Base-by-base conservation (phyloP, 257 asterid genomes). In the Fraxinus quadrangulata region DNA sequence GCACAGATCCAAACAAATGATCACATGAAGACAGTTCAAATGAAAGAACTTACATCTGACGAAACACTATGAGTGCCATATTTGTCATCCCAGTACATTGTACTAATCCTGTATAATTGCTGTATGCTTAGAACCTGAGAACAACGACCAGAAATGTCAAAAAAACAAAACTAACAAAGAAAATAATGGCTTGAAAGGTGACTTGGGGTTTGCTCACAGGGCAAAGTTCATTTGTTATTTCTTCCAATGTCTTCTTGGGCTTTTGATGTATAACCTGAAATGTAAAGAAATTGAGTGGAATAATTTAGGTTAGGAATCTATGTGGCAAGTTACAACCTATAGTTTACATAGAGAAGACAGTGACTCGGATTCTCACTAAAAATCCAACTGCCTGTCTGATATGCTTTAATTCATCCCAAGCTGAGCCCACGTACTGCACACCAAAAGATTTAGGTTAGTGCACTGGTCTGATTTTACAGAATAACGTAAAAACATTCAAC, bases 81-180 rank as follows among this genome's bases (percentile, higher is more conserved):
- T 87, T 96, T 96, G 85, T 96, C 99, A 86, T 96, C 99, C 99
- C 99, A 96, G 88, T 96, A 96, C 99, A 96, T 96, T 67, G 98
- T 93, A 80, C 99, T 96, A 77, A 96, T 96, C 80, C 98, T 85
- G 91, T 96, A 96, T 42, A 96, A 77, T 73, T 96, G 99, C 69
- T 96, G 99, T 80, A 92, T 92, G 90, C 99, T 96, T 72, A 96
- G 93, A 80, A 92, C 99, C 99, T 96, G 86, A 21, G 73, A 5
- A 74, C 71, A 71, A 74, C 39, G 45, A 78, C 36, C 42, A 67
- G n/a, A 76, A 74, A 67, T 23, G n/a, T 69, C 65, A n/a, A 36
- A 71, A 65, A 26, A 49, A 67, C 36, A 69, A 73, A 45, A 33
- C 26, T 42, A 59, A 65, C 30, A 9, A 74, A 71, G 1, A 51